Evolutionary conservation across 495 filamentous ascomycete species (phyloP).

Genomic region (Viridothelium virens): DNA sequence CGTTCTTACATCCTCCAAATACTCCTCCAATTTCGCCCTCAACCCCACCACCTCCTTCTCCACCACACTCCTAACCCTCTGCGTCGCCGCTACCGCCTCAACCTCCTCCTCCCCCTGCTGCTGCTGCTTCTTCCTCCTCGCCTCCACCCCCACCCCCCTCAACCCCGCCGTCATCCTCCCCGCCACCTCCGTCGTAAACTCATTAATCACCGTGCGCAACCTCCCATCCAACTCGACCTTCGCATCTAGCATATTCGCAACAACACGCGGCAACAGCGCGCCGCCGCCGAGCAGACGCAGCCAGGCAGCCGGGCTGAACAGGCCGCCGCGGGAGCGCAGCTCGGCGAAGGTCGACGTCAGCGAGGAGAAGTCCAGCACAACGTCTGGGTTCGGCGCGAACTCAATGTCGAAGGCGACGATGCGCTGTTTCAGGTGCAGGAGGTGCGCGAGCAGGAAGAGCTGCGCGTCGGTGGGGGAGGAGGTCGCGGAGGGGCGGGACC

Average conservation of each 20-base stretch:
- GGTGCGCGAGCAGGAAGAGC: slow-evolving; percentile 84
- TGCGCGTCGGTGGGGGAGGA: slow-evolving; percentile 61
- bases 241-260: slow-evolving; percentile 45
- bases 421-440: slow-evolving; percentile 83
- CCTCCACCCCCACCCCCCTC: slow-evolving; percentile 18
- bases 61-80: slow-evolving; percentile 33
- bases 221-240: slow-evolving; percentile 68
- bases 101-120: slow-evolving; percentile 24
- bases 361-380: slow-evolving; percentile 68
- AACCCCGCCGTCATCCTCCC: slow-evolving; percentile 45
- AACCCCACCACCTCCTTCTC: slow-evolving; percentile 51
- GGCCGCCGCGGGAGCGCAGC: slow-evolving; percentile 52
- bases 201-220: slow-evolving; percentile 67
- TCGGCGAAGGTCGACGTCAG: slow-evolving; percentile 74
- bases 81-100: slow-evolving; percentile 34
- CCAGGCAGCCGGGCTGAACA: slow-evolving; percentile 58
- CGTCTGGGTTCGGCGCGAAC: slow-evolving; percentile 61
- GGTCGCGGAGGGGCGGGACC: slow-evolving; percentile 36
- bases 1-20: slow-evolving; percentile 34
- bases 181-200: slow-evolving; percentile 60
- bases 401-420: slow-evolving; percentile 89
- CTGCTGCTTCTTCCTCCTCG: slow-evolving; percentile 30
- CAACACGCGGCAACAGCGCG: slow-evolving; percentile 26
- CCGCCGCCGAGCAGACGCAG: slow-evolving; percentile 41
- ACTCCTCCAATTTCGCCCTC: slow-evolving; percentile 45